These are phyloP conservation scores for Candida andamanensis DNA, from an alignment of 805 yeast species.

Conservation along the genomic window DNA sequence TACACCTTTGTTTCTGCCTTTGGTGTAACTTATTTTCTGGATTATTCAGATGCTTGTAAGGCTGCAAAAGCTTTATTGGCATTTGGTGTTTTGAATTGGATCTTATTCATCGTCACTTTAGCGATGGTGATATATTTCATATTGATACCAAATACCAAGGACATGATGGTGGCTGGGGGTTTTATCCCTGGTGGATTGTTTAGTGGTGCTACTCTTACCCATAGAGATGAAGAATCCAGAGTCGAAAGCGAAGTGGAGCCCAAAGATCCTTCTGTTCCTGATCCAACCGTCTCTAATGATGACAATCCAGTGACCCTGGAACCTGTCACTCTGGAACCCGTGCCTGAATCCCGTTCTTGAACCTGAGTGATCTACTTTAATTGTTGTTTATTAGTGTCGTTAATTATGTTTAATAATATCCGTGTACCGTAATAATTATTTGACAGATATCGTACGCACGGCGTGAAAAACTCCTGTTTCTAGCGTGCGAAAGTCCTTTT, in stretches of 20 bases:
- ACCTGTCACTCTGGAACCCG: too few species aligned
- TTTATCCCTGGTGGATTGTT: too few species aligned
- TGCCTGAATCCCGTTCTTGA: too few species aligned
- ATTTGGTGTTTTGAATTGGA: conserved; percentile 17
- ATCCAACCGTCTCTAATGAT: too few species aligned
- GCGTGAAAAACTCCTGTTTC: too few species aligned
- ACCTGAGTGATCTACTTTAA: too few species aligned
- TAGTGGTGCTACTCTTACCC: background rate
- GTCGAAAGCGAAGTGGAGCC: background rate
- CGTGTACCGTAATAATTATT: too few species aligned
- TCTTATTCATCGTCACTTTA: conserved; percentile 15
- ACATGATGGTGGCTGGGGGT: background rate
- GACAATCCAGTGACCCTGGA: too few species aligned
- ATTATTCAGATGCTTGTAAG: conserved; percentile 11
- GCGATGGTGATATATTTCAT: conserved; percentile 12
- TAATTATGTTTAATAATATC: too few species aligned
- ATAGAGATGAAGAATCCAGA: background rate
- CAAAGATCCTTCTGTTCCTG: background rate
- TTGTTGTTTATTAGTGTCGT: too few species aligned
- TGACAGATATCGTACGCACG: too few species aligned
- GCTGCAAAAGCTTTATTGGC: conserved; percentile 19
- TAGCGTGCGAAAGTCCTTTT: too few species aligned
- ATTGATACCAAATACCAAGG: conserved; percentile 13
- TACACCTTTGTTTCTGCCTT: conserved; percentile 1
- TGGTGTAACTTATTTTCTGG: conserved; percentile 1